Conservation (phyloP, 345 rosid species). For the Aquilaria sinensis region DNA sequence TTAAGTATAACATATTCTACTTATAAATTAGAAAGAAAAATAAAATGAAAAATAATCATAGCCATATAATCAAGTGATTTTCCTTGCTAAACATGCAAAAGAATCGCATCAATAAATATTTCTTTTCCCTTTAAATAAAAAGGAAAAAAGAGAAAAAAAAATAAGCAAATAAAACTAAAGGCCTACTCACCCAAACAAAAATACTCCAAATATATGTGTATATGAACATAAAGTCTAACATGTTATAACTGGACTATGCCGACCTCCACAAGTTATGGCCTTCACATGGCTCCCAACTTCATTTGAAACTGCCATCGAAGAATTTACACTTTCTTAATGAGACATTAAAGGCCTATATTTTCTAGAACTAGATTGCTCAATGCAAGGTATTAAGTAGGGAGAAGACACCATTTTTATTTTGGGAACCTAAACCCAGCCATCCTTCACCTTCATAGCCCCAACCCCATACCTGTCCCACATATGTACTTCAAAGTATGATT, state of each 20-base stretch:
- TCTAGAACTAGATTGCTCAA: slow-evolving; percentile 37
- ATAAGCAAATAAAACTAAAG: too few species aligned
- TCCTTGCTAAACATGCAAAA: too few species aligned
- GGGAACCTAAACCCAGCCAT: slow-evolving; percentile 81
- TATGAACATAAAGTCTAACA: slow-evolving; percentile 29
- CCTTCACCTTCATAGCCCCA: slow-evolving; percentile 99
- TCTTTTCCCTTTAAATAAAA: too few species aligned
- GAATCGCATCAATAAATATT: too few species aligned
- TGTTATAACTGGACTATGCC: slow-evolving; percentile 77
- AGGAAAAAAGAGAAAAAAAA: too few species aligned
- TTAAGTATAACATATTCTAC: too few species aligned
- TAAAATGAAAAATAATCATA: too few species aligned
- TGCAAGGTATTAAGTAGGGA: slow-evolving; percentile 68
- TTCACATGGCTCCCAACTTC: slow-evolving; percentile 50
- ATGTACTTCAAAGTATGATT: slow-evolving; percentile 76
- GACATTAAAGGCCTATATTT: slow-evolving; percentile 33
- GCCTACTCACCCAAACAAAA: not conserved
- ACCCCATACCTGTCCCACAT: slow-evolving; percentile 96
- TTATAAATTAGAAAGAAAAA: too few species aligned
- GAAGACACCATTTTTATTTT: slow-evolving; percentile 77
- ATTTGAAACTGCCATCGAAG: slow-evolving; percentile 30
- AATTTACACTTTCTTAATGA: slow-evolving; percentile 36
- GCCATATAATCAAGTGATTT: too few species aligned
- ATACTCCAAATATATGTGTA: not conserved
- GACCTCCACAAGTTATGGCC: slow-evolving; percentile 81